Evolutionary conservation across 2,329 filamentous ascomycete genomes (phyloP), one percentile per base, ranked within the genome.

Genomic region (Venturia nashicola): DNA sequence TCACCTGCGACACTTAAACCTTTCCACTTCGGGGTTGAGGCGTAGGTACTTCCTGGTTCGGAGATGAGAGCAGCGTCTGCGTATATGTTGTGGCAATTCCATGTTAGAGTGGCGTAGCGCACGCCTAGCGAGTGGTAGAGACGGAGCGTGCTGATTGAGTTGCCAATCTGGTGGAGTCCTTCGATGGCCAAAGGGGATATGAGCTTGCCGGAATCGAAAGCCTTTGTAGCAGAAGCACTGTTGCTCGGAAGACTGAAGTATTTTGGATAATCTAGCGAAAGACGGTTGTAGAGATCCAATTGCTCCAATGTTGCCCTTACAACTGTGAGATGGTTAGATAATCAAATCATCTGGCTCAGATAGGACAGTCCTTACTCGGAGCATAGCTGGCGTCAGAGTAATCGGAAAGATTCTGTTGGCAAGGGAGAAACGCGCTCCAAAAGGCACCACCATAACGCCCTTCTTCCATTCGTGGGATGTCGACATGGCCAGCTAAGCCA

Each of bases 151-250:
- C 88, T 82, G 32, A 86, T 79, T 0, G 86, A 89, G 76, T 97
- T 96, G 65, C 91, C 92, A 69, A 97, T 95, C 70, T 96, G 93
- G 72, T 97, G 93, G 8, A 97, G 82, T 3, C 93, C 93, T 76
- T 96, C 91, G 62, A 95, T 85, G 2, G 87, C 90, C 4, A 93
- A 77, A 0, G 90, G 89, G 0, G 89, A 92, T 70, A 94, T 88
- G 61, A 95, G 79, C 67, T 74, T 77, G 27, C 75, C 74, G 2
- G 70, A 48, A 6, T 72, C 65, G 66, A 79, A 80, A 20, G 85
- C 84, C 1, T 79, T 72, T 44, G 86, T 71, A 3, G 89, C 89
- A 39, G 82, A 81, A 59, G 78, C 79, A 68, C 84, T 84, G 69
- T 86, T 82, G 0, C 76, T 75, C 0, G 82, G 77, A 0, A 82